A percentile compares a stretch with the other conserved stretches of the same genome.
Evolutionary conservation across 805 yeast species (phyloP).

Genomic region (Starmerella ratchasimensis): DNA sequence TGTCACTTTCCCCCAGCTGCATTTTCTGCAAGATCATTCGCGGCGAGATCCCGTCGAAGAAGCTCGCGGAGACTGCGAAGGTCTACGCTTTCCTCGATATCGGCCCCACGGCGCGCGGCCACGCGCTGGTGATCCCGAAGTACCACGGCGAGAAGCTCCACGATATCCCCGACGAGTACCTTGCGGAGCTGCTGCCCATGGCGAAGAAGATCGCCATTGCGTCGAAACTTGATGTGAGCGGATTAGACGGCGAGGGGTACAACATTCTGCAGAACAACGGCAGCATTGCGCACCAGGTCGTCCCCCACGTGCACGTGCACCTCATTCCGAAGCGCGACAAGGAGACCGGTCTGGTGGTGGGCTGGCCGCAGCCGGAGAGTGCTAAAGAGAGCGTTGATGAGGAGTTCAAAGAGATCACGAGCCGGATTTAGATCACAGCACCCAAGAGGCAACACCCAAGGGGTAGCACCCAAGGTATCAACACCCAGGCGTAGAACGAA

Average conservation of each 20-base stretch:
- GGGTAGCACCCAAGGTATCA: no score
- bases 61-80: slow-evolving; percentile 71
- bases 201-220: slow-evolving; percentile 75
- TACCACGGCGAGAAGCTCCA: slow-evolving; percentile 87
- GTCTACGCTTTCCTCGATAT: slow-evolving; percentile 79
- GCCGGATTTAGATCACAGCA: slow-evolving; percentile 9
- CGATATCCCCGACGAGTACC: slow-evolving; percentile 80
- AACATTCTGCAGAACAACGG: slow-evolving; percentile 90
- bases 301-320: slow-evolving; percentile 94
- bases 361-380: slow-evolving; percentile 86
- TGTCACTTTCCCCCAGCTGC: slow-evolving; percentile 32
- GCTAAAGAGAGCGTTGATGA: slow-evolving; percentile 51
- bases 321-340: slow-evolving; percentile 75
- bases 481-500: no score
- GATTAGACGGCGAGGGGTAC: slow-evolving; percentile 57
- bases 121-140: slow-evolving; percentile 81
- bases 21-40: slow-evolving; percentile 89
- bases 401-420: slow-evolving; percentile 43
- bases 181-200: slow-evolving; percentile 74
- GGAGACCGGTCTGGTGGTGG: slow-evolving; percentile 66
- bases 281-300: slow-evolving; percentile 85
- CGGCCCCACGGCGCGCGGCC: slow-evolving; percentile 84
- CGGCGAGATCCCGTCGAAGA: slow-evolving; percentile 90
- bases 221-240: slow-evolving; percentile 40
- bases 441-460: no score